phyloP scores from a whole-genome alignment of 2,329 filamentous ascomycete species.

The Sarocladium oryzae region DNA sequence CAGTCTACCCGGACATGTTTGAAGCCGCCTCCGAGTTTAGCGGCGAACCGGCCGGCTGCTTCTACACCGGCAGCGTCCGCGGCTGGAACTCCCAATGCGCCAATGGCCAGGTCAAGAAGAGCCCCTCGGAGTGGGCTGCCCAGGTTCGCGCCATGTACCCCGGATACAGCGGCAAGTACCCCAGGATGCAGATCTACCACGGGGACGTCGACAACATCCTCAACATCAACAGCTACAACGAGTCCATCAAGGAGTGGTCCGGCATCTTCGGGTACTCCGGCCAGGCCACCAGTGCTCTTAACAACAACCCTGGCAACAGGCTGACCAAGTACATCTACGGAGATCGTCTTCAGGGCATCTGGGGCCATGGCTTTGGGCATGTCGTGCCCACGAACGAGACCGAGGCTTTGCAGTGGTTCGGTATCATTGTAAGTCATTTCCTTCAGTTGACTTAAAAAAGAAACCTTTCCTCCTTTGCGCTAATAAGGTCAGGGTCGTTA shows the following conservation, averaged over 20 bases:
- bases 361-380: constrained; percentile 25
- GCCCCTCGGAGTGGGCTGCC: constrained; percentile 41
- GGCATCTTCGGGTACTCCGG: constrained; percentile 36
- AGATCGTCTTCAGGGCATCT: constrained; percentile 25
- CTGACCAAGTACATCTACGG: constrained; percentile 27
- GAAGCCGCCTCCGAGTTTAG: constrained; percentile 36
- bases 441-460: too few species aligned
- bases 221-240: constrained; percentile 46
- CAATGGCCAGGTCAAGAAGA: constrained; percentile 34
- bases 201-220: constrained; percentile 45
- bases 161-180: constrained; percentile 41
- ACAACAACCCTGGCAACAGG: constrained; percentile 21
- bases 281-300: constrained; percentile 19
- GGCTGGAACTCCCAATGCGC: constrained; percentile 48
- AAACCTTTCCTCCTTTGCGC: too few species aligned
- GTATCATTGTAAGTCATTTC: constrained; percentile 10
- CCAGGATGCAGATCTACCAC: constrained; percentile 53
- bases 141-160: constrained; percentile 40
- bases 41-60: constrained; percentile 38
- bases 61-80: constrained; percentile 32
- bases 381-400: constrained; percentile 25
- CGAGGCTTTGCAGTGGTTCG: constrained; percentile 20
- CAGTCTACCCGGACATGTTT: constrained; percentile 41
- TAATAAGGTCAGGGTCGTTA: too few species aligned
- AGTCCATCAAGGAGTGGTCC: constrained; percentile 51